Evolutionary conservation across 2,329 filamentous ascomycete genomes (phyloP), one percentile per base, ranked within the genome.

Genomic region (Beauveria scarabaeidicola): DNA sequence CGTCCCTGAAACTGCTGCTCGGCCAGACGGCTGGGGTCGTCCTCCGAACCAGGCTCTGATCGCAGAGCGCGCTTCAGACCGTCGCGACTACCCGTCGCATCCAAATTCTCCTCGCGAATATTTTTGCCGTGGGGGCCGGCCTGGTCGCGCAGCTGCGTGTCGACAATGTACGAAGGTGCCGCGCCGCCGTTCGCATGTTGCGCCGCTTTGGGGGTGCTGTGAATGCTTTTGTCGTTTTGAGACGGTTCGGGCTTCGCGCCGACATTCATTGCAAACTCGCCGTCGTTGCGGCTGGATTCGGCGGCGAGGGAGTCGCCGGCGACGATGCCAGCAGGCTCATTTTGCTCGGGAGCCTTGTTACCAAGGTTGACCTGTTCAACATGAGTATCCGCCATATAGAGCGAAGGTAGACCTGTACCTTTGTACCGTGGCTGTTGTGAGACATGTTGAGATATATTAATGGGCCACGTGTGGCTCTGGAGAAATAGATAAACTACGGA

Each of bases 221-320:
- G 29, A 9, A 23, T 57, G 6, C 32, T 50, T 13, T 48, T 25
- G 36, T 43, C 32, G 23, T 27, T 41, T 48, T 50, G 32, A 61
- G 61, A 40, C 32, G 58, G 52, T 66, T 66, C 57, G 67, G 67
- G 61, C 21, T 63, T 63, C 19, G 78, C 77, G 62, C 80, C 76
- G 25, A 78, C 75, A 73, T 90, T 89, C 60, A 79, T 70, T 44
- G 80, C 75, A 66, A 89, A 90, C 13, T 71, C 75, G 64, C 88
- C 89, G 60, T 79, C 79, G 23, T 75, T 65, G 51, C 77, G 74
- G 61, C 84, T 73, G 0, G 89, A 94, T 67, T 93, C 86, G 61
- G 84, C 87, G 11, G 90, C 90, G 5, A 95, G 84, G 7, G 89
- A 93, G 72, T 88, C 88, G 15, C 80, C 76, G 48, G 81, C 74